Evolutionary conservation across 2,329 filamentous ascomycete species (phyloP), one percentile per base, ranked within the genome.

Genomic region (Penicillium vulpinum): DNA sequence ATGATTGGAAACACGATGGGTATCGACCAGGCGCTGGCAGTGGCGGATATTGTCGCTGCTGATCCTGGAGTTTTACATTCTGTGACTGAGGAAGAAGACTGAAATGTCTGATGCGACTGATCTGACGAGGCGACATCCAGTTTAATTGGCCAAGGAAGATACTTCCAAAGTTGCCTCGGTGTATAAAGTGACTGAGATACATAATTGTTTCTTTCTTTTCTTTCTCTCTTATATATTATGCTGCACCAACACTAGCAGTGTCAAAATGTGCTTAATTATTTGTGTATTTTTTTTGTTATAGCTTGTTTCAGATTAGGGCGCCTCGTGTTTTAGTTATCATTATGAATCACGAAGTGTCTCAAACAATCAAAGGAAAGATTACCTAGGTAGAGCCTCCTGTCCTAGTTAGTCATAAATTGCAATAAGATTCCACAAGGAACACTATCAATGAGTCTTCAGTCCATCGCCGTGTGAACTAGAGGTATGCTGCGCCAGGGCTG

Each of bases 21-120:
- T 1, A 68, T 77, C 15, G 71, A 75, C 29, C 74, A 75, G 58
- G 74, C 74, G 9, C 54, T 75, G 15, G 70, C 71, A 29, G 56
- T 76, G 51, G 67, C 70, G 24, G 69, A 73, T 24, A 59, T 76
- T 15, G 54, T 76, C 18, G 60, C 64, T 45, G 48, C 51, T n/a
- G 66, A 70, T 44, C 62, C 65, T 35, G 67, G 68, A 4, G 58
- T 70, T 9, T 63, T 71, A 39, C 65, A 63, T 16, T 55, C 50
- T 1, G 54, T 65, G 4, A 62, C 59, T 0, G 65, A 67, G 43
- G 62, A 62, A 29, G 60, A 66, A 18, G 54, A 61, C 24, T n/a
- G 60, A 59, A 38, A 47, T 47, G 11, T 53, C 33, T 1, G 21
- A 16, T 44, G 33, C 21, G 13, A 38, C 40, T 9, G 49, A 50